phyloP scores from a whole-genome alignment of 169 alveolate species.

The Plasmodium vivax region DNA sequence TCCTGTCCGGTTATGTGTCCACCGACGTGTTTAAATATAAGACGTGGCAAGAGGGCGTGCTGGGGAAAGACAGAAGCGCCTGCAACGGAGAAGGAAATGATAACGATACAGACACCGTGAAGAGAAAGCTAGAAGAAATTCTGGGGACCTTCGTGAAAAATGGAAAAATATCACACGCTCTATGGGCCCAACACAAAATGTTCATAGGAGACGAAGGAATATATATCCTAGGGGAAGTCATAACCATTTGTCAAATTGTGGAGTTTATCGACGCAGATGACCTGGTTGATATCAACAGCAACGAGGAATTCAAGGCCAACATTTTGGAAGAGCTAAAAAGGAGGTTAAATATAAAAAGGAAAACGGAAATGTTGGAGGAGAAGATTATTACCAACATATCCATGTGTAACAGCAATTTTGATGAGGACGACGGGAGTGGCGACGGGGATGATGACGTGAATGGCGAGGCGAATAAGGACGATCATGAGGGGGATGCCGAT shows the following conservation, averaged over 20 bases:
- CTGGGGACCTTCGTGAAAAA: conserved; percentile 58
- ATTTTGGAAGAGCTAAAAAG: conserved; percentile 45
- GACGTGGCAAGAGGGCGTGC: conserved; percentile 44
- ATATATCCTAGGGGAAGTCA: conserved; percentile 49
- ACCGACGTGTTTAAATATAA: conserved; percentile 58
- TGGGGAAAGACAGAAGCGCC: conserved; percentile 30
- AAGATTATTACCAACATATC: conserved; percentile 42
- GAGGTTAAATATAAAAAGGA: conserved; percentile 29
- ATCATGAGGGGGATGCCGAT: not conserved
- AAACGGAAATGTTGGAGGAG: conserved; percentile 46
- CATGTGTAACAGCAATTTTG: conserved; percentile 27
- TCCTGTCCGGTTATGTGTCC: conserved; percentile 68
- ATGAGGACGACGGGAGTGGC: not conserved
- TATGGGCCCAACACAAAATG: conserved; percentile 59
- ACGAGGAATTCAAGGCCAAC: conserved; percentile 44
- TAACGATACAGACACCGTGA: not conserved
- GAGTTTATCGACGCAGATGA: conserved; percentile 57
- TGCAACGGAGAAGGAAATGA: not conserved
- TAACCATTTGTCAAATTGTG: conserved; percentile 65
- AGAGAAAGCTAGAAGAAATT: conserved; percentile 27
- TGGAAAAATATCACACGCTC: conserved; percentile 59
- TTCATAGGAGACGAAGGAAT: conserved; percentile 73
- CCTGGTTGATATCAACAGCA: conserved; percentile 8
- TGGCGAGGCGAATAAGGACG: not conserved
- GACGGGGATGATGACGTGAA: not conserved